Conservation (phyloP, 768 basidiomycete species). For the Lepiota venenata region DNA sequence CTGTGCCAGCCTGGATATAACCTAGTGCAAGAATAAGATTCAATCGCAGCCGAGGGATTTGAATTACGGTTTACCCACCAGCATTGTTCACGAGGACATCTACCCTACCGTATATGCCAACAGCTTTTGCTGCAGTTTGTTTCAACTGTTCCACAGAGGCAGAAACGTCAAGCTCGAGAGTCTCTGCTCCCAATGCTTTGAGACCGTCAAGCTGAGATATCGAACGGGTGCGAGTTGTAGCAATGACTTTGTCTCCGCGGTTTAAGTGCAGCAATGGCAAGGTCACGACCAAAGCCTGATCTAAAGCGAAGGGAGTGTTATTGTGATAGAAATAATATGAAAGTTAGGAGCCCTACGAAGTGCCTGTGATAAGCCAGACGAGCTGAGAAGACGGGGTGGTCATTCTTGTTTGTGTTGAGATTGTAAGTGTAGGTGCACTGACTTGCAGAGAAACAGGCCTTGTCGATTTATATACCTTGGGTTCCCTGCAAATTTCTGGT, state of each 20-base stretch:
- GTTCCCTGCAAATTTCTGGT: too few relatives aligned
- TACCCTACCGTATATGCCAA: conserved; percentile 35
- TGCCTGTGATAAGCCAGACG: conserved; percentile 28
- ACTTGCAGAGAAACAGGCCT: too few relatives aligned
- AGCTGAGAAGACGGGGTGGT: conserved; percentile 21
- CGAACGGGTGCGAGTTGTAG: conserved; percentile 37
- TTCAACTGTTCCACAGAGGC: conserved; percentile 29
- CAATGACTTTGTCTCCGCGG: conserved; percentile 47
- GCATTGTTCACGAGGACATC: conserved; percentile 49
- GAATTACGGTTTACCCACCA: conserved; percentile 15
- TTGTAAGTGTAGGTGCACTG: background rate
- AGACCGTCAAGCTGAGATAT: conserved; percentile 34
- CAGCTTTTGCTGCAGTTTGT: conserved; percentile 30
- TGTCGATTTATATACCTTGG: too few relatives aligned
- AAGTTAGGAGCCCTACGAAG: conserved; percentile 18
- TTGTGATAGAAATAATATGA: background rate
- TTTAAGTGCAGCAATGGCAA: conserved; percentile 38
- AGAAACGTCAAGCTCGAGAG: conserved; percentile 34
- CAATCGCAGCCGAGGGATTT: background rate
- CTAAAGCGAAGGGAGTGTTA: conserved; percentile 19
- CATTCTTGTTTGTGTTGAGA: background rate
- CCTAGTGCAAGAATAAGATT: conserved; percentile 19
- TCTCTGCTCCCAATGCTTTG: conserved; percentile 33
- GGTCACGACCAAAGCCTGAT: conserved; percentile 36
- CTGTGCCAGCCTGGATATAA: conserved; percentile 29